These are phyloP conservation scores for Diaporthe caulivora DNA, from an alignment of 2,329 filamentous ascomycete genomes.

Conservation along the genomic window DNA sequence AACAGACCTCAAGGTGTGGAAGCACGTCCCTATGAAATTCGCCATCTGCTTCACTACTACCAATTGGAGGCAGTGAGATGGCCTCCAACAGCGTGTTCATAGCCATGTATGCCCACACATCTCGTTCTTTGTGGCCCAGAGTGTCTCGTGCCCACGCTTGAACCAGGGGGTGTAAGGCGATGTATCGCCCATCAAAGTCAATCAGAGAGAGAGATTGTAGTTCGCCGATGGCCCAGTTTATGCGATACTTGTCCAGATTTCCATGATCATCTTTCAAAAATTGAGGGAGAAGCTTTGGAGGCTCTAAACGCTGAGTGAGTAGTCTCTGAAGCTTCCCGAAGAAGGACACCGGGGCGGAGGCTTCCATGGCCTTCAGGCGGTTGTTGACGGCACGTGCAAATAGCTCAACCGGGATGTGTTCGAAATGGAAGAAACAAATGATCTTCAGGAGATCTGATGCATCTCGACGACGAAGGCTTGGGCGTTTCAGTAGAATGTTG, in stretches of 20 bases:
- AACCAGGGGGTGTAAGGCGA: neutral
- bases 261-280: neutral
- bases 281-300: neutral
- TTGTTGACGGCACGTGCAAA: neutral
- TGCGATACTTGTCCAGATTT: neutral
- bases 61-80: neutral
- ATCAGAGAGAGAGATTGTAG: neutral
- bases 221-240: neutral
- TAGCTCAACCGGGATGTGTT: neutral
- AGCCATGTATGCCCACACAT: neutral
- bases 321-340: neutral
- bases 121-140: neutral
- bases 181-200: neutral
- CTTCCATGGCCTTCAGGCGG: neutral
- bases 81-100: neutral
- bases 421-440: neutral
- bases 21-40: neutral
- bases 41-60: neutral
- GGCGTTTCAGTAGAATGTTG: neutral
- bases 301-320: neutral
- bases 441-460: neutral
- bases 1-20: neutral
- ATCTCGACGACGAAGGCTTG: neutral
- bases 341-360: neutral
- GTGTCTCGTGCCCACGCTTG: neutral